phyloP scores from a whole-genome alignment of 2,329 filamentous ascomycete genomes.

The Knufia fluminis region DNA sequence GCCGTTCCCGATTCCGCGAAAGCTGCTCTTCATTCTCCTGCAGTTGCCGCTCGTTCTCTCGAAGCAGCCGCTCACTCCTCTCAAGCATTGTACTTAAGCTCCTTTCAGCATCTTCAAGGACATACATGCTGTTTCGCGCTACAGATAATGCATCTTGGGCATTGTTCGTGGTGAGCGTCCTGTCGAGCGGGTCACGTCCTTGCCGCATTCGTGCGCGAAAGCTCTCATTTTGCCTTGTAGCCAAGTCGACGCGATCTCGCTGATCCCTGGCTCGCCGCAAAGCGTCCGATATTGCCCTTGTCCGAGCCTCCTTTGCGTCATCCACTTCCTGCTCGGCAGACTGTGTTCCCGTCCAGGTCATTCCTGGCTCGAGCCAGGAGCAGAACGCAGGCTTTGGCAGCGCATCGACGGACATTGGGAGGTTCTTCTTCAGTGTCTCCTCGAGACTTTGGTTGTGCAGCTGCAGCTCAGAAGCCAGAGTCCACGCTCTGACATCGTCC shows the following conservation, averaged over 20 bases:
- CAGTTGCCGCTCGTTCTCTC: background rate
- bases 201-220: background rate
- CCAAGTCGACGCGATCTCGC: background rate
- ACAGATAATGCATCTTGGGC: background rate
- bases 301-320: conserved; percentile 17
- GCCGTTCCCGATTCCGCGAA: background rate
- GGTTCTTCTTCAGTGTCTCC: conserved; percentile 5
- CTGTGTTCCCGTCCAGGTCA: conserved; percentile 53
- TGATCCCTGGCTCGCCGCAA: background rate
- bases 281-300: background rate
- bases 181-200: background rate
- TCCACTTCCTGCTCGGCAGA: conserved; percentile 35
- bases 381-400: conserved; percentile 38
- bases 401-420: conserved; percentile 20
- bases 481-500: background rate
- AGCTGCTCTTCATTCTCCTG: background rate
- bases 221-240: conserved; percentile 1
- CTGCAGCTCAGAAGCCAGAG: conserved; percentile 1
- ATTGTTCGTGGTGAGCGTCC: background rate
- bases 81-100: conserved; percentile 1
- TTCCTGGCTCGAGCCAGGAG: conserved; percentile 54
- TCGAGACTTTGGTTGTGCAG: conserved; percentile 8
- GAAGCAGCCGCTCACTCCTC: background rate
- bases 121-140: background rate
- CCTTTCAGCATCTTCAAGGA: conserved; percentile 2